Base-by-base conservation (phyloP, 495 filamentous ascomycete genomes). In the Lineolata rhizophorae region DNA sequence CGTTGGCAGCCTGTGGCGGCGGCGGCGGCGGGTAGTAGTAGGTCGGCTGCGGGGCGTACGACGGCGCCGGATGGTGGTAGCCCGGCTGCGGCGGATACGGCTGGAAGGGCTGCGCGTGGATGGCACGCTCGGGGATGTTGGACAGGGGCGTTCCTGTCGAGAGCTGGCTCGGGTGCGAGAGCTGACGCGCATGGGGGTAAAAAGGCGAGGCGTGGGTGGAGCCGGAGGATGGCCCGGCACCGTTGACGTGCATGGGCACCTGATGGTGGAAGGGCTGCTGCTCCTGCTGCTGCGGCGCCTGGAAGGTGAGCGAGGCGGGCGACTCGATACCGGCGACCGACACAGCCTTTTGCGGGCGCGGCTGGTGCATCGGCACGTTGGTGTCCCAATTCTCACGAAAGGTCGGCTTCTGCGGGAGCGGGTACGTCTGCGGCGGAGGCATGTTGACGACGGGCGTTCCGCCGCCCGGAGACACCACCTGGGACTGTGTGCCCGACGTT, bases 321-420 rank as follows among this genome's bases (percentile, higher is more conserved):
- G 72, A 81, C 49, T 95, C 87, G 39, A 99, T 94, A 46, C 80
- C 83, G 19, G 82, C 80, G 35, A 95, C 74, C 17, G 87, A 94
- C 18, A 99, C 76, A 2, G 83, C 58, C 58, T 94, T 93, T 52
- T 95, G 83, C 2, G 87, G 87, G 27, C 81, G 76, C 31, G 87
- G 87, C 48, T 99, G 87, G 45, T 95, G 79, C 77, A 95, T 92
- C 4, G 82, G 76, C 24, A 94, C 70, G 15, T 66, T 60, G 28
- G 58, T 72, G 28, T 65, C 66, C 35, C 72, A 72, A 47, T 70
- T 84, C 55, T 91, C 84, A 31, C 72, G 72, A 55, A 74, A 79
- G 1, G 64, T 59, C 2, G 76, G 76, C 42, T 77, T 78, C 44
- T 76, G 72, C 16, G 69, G 65, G 18, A 69, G 60, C 17, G 68